Base-by-base conservation (phyloP, 805 yeast genomes). In the Soucietia sequanensis region DNA sequence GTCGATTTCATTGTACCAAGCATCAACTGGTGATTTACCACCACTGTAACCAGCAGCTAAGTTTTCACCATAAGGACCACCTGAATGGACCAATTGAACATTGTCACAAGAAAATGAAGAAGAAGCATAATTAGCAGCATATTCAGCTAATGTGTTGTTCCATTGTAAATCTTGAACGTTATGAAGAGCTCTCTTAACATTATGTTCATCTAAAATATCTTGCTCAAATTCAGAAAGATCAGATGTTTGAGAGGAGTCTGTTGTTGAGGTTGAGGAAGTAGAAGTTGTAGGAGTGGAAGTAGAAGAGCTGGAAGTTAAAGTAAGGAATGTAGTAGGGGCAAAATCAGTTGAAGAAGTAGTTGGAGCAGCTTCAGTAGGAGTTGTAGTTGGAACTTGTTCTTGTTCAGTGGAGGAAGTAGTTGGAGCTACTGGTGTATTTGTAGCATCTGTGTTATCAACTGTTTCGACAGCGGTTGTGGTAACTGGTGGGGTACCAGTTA, bases 31-130 rank as follows among this genome's bases (percentile, higher is more conserved):
- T 14, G 45, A 35, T 19, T 68, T 52, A 20, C 76, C 79, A 3
- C 75, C 81, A 4, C 76, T 59, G 46, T 72, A 72, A 41, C 88
- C 91, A 26, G 78, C 73, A 12, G 89, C 90, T 45, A 84, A 68
- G 63, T 84, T 84, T 56, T 84, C 91, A 63, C 93, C 93, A 55
- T 80, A 81, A 12, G 72, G 72, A 10, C 82, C 80, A 23, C 71
- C 67, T 14, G 88, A 79, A 60, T 84, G 91, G 12, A 70, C 58
- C 46, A 84, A 65, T 35, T 65, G 59, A 44, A 84, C 87, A 6
- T 80, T 75, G 46, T 68, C 63, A 52, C 85, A 84, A 26, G 69
- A 62, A 49, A 74, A 73, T 12, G 53, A 39, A 30, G 65, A 68
- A 9, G 75, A 66, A 15, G 88, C 85, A 48, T 72, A 79, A 29